Evolutionary conservation across 78 protist genomes (phyloP).

Genomic region (Dictyostelium brefeldianum): DNA sequence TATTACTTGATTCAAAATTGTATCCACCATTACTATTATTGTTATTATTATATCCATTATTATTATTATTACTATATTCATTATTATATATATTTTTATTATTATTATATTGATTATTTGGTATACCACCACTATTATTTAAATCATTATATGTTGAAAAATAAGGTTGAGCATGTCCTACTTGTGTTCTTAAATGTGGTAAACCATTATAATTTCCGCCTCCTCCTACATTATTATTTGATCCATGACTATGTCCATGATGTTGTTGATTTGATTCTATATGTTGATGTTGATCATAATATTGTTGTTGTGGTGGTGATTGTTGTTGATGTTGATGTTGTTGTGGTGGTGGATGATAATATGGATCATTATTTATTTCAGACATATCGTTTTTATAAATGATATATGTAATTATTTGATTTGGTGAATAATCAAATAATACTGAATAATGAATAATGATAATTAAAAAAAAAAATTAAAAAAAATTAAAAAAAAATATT

Average conservation of each 20-base stretch:
- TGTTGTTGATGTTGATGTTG: background rate
- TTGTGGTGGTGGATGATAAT: background rate
- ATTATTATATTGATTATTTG: background rate
- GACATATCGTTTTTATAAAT: background rate
- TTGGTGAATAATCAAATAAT: background rate
- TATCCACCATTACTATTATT: background rate
- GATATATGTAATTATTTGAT: no score
- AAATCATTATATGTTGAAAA: slow-evolving; percentile 1
- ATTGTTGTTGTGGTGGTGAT: background rate
- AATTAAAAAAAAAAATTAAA: background rate
- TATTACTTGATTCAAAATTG: background rate
- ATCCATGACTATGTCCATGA: slow-evolving; percentile 11
- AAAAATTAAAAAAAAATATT: background rate
- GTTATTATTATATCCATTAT: background rate
- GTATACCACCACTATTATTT: slow-evolving; percentile 11
- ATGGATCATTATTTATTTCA: slow-evolving; percentile 7
- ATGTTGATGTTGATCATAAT: background rate
- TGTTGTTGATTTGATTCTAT: background rate
- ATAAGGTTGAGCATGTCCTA: slow-evolving; percentile 26
- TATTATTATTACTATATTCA: background rate
- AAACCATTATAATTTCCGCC: background rate
- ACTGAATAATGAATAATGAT: background rate
- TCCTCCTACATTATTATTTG: background rate
- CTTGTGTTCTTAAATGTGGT: background rate
- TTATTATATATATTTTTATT: background rate